Evolutionary conservation across 1,284 basidiomycete genomes (phyloP).

Genomic region (Marasmius sp.): DNA sequence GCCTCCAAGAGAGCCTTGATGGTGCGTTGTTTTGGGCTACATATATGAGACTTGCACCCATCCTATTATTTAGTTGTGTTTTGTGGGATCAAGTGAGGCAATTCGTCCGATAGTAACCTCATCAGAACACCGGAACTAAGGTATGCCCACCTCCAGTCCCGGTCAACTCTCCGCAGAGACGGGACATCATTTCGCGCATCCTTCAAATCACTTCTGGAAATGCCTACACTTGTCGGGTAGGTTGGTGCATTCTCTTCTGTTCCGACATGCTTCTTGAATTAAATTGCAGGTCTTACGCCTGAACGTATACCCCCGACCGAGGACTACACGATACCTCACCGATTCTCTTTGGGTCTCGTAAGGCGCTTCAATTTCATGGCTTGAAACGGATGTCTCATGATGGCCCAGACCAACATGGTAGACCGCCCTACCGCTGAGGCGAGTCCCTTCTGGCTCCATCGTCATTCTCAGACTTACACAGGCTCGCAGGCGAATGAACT

Average conservation of each 20-base stretch:
- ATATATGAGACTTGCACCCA: not conserved
- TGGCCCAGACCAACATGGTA: slow-evolving; percentile 60
- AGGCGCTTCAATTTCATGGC: slow-evolving; percentile 10
- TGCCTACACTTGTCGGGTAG: slow-evolving; percentile 55
- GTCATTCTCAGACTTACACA: too few relatives aligned
- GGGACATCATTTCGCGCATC: slow-evolving; percentile 74
- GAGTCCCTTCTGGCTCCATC: slow-evolving; percentile 5
- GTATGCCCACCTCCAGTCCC: slow-evolving; percentile 38
- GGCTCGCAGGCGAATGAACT: slow-evolving; percentile 55
- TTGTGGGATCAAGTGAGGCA: slow-evolving; percentile 63
- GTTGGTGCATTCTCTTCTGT: slow-evolving; percentile 4
- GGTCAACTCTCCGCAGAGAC: slow-evolving; percentile 58
- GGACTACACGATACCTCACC: slow-evolving; percentile 44
- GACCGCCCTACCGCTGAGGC: slow-evolving; percentile 58
- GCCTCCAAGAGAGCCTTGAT: slow-evolving; percentile 42
- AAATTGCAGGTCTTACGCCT: slow-evolving; percentile 48
- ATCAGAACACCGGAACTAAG: not conserved
- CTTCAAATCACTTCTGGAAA: slow-evolving; percentile 70
- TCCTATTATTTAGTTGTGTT: slow-evolving; percentile 49
- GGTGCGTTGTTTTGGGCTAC: slow-evolving; percentile 28
- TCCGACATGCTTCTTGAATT: not conserved
- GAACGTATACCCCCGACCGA: slow-evolving; percentile 42
- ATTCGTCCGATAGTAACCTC: slow-evolving; percentile 4
- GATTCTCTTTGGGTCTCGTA: slow-evolving; percentile 54
- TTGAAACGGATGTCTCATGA: not conserved